Conservation (phyloP, 2,329 filamentous ascomycete genomes). For the Seiridium cupressi region DNA sequence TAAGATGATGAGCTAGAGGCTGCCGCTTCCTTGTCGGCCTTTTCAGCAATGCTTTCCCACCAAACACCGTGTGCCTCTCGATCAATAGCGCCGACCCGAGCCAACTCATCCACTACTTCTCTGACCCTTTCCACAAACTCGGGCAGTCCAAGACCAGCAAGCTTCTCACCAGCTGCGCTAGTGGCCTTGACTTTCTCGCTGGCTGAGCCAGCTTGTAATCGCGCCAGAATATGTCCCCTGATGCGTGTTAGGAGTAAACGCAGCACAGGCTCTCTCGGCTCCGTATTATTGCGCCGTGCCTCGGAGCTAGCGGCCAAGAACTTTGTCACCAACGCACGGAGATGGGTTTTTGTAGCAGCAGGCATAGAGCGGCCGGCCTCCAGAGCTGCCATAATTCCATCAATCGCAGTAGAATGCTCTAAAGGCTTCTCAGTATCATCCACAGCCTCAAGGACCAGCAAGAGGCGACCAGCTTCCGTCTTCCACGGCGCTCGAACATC, state of each 20-base stretch:
- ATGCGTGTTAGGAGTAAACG: constrained; percentile 68
- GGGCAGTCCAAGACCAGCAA: constrained; percentile 67
- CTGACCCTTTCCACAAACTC: constrained; percentile 72
- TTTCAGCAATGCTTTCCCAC: constrained; percentile 67
- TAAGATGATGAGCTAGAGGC: not conserved
- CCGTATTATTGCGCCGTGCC: constrained; percentile 36
- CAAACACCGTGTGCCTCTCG: constrained; percentile 65
- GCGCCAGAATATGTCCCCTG: constrained; percentile 62
- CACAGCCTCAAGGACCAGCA: constrained; percentile 62
- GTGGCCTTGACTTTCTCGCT: constrained; percentile 70
- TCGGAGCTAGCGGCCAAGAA: constrained; percentile 51
- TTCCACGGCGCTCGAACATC: constrained; percentile 79
- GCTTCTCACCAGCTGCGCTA: constrained; percentile 65
- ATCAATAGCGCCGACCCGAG: constrained; percentile 65
- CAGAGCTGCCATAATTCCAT: constrained; percentile 61
- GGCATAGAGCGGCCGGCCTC: constrained; percentile 65
- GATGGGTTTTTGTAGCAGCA: constrained; percentile 56
- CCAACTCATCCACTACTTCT: constrained; percentile 67
- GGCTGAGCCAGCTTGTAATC: constrained; percentile 64
- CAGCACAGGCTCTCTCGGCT: constrained; percentile 56
- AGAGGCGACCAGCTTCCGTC: constrained; percentile 68
- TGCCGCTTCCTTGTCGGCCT: constrained; percentile 43
- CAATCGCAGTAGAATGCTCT: constrained; percentile 47
- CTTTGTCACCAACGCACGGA: constrained; percentile 56
- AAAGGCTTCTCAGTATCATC: constrained; percentile 39